A percentile compares a stretch with the other conserved stretches of the same genome.
These are phyloP conservation scores for Hypholoma fasciculare DNA, from an alignment of 768 basidiomycete species.

Conservation along the genomic window DNA sequence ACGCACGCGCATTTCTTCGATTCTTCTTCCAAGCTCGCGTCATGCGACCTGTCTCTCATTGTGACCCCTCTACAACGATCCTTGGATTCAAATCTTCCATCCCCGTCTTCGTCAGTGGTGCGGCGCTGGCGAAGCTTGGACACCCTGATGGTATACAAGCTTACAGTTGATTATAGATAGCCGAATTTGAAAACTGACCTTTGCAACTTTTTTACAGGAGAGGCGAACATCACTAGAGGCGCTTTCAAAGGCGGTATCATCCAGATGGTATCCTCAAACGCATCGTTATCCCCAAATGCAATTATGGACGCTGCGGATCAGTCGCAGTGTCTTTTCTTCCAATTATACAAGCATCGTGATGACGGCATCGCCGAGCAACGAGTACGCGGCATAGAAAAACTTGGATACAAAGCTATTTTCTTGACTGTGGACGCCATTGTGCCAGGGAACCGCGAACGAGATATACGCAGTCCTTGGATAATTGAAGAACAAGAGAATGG, in stretches of 20 bases:
- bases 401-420: conserved; percentile 88
- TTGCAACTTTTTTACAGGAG: conserved; percentile 45
- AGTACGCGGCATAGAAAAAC: conserved; percentile 64
- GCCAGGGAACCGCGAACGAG: conserved; percentile 77
- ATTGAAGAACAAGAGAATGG: conserved; percentile 57
- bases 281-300: conserved; percentile 64
- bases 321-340: conserved; percentile 73
- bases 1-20: conserved; percentile 76
- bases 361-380: conserved; percentile 66
- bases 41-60: conserved; percentile 62
- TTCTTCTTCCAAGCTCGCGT: conserved; percentile 89
- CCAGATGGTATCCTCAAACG: conserved; percentile 84
- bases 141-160: conserved; percentile 65
- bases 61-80: conserved; percentile 71
- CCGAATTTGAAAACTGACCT: not conserved
- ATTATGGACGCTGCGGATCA: conserved; percentile 58
- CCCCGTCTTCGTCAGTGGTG: conserved; percentile 82
- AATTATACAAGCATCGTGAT: conserved; percentile 82
- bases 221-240: conserved; percentile 78
- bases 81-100: conserved; percentile 71
- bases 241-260: conserved; percentile 67
- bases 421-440: conserved; percentile 91
- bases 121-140: conserved; percentile 83
- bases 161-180: not conserved
- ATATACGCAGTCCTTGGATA: conserved; percentile 61